These are phyloP conservation scores for Fragaria ananassa DNA, from an alignment of 306 rosid genomes.

Conservation along the genomic window DNA sequence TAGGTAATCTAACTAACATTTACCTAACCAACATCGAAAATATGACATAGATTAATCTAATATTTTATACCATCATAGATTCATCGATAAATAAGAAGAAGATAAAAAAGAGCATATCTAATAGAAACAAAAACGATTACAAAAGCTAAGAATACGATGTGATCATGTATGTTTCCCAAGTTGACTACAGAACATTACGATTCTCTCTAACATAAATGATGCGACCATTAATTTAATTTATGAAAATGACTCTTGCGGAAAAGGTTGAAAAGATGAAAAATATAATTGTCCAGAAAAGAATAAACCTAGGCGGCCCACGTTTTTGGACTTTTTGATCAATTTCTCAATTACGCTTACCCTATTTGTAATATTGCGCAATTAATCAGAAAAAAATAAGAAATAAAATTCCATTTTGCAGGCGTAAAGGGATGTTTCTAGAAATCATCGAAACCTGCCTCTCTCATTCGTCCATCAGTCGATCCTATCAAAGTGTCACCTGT, in stretches of 20 bases:
- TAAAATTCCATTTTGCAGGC: slow-evolving; percentile 13
- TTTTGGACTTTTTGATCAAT: slow-evolving; percentile 1
- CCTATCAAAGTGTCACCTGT: slow-evolving; percentile 4
- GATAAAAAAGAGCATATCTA: too few species aligned
- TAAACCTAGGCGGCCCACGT: not conserved
- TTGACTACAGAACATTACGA: not conserved
- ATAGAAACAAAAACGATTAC: not conserved
- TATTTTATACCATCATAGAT: too few species aligned
- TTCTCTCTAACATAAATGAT: not conserved
- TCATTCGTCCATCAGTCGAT: slow-evolving; percentile 12
- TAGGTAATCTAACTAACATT: too few species aligned
- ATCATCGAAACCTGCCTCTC: not conserved
- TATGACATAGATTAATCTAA: not conserved
- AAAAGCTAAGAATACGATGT: not conserved
- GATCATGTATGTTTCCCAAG: not conserved
- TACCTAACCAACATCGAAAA: too few species aligned
- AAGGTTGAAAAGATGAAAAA: not conserved
- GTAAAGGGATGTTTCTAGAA: slow-evolving; percentile 21
- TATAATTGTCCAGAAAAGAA: not conserved
- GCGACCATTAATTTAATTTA: not conserved
- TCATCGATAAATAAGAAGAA: too few species aligned
- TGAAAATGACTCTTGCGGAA: not conserved
- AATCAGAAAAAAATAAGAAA: not conserved
- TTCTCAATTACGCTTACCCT: not conserved
- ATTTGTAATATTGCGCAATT: not conserved